Evolutionary conservation across 176 grass and related monocot species (phyloP).

Genomic region (Ensete ventricosum): DNA sequence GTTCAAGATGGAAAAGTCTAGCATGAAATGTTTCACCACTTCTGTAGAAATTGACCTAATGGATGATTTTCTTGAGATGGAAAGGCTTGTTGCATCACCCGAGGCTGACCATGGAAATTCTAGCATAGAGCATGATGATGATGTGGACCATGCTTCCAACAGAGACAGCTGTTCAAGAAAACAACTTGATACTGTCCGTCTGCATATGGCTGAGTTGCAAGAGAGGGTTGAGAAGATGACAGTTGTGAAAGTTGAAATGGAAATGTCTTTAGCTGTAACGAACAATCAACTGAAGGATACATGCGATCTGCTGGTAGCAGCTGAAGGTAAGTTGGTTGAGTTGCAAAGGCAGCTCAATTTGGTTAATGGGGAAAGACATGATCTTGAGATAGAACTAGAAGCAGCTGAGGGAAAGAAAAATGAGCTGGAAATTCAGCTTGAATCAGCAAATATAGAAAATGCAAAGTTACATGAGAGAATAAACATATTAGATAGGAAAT

Average conservation of each 20-base stretch:
- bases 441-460: conserved; percentile 42
- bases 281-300: conserved; percentile 37
- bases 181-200: conserved; percentile 8
- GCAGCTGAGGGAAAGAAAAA: conserved; percentile 33
- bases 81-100: conserved; percentile 61
- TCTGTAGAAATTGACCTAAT: conserved; percentile 70
- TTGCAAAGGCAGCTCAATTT: conserved; percentile 70
- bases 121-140: neutral
- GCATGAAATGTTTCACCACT: conserved; percentile 33
- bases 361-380: conserved; percentile 45
- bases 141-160: neutral
- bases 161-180: neutral
- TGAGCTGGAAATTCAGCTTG: conserved; percentile 50
- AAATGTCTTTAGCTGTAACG: conserved; percentile 46
- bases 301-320: conserved; percentile 29
- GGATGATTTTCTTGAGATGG: conserved; percentile 99
- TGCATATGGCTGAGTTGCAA: conserved; percentile 30
- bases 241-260: conserved; percentile 37
- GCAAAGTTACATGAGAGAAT: conserved; percentile 35
- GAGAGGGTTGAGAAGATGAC: conserved; percentile 42
- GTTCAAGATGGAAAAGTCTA: conserved; percentile 44
- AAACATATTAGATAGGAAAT: conserved; percentile 32
- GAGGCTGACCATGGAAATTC: conserved; percentile 41
- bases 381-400: conserved; percentile 41
- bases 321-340: conserved; percentile 44